A percentile compares a stretch with the other conserved stretches of the same genome.
Evolutionary conservation across 2,329 filamentous ascomycete genomes (phyloP).

Genomic region (Dactylellina parvicollis): DNA sequence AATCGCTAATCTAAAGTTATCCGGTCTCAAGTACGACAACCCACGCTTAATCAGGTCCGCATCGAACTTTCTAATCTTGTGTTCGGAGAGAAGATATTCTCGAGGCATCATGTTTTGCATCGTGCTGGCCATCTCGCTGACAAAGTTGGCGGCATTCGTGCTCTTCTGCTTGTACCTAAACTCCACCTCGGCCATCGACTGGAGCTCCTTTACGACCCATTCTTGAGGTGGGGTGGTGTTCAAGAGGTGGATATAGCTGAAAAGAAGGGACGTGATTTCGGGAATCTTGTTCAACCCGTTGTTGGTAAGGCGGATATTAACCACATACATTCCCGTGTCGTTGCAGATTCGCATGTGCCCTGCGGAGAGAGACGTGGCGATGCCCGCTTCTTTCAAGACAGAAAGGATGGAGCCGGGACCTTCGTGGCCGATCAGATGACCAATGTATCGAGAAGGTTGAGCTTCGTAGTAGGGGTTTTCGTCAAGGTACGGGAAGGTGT

Average conservation of each 20-base stretch:
- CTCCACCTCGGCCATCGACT: slow-evolving; percentile 87
- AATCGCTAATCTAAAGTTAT: slow-evolving; percentile 87
- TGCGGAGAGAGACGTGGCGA: slow-evolving; percentile 83
- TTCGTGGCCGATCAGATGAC: slow-evolving; percentile 90
- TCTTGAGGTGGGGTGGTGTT: slow-evolving; percentile 81
- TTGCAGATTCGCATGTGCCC: slow-evolving; percentile 80
- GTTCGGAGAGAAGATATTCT: slow-evolving; percentile 85
- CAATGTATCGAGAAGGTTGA: slow-evolving; percentile 85
- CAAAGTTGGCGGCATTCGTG: slow-evolving; percentile 81
- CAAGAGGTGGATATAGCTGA: slow-evolving; percentile 90
- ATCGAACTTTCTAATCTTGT: slow-evolving; percentile 81
- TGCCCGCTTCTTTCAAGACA: slow-evolving; percentile 88
- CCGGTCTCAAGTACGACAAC: slow-evolving; percentile 78
- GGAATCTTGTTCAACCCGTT: slow-evolving; percentile 67
- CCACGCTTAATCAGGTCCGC: slow-evolving; percentile 77
- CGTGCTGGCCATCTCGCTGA: slow-evolving; percentile 80
- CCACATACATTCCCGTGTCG: slow-evolving; percentile 81
- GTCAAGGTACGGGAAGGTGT: slow-evolving; percentile 85
- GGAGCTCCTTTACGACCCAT: slow-evolving; percentile 95
- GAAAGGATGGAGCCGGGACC: slow-evolving; percentile 91
- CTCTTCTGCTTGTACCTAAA: slow-evolving; percentile 96
- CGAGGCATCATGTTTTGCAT: slow-evolving; percentile 93
- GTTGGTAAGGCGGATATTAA: slow-evolving; percentile 81
- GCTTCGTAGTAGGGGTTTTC: slow-evolving; percentile 81
- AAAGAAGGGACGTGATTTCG: slow-evolving; percentile 78